These are phyloP conservation scores for Teratosphaeria viscida DNA, from an alignment of 2,329 filamentous ascomycete species.

Conservation along the genomic window DNA sequence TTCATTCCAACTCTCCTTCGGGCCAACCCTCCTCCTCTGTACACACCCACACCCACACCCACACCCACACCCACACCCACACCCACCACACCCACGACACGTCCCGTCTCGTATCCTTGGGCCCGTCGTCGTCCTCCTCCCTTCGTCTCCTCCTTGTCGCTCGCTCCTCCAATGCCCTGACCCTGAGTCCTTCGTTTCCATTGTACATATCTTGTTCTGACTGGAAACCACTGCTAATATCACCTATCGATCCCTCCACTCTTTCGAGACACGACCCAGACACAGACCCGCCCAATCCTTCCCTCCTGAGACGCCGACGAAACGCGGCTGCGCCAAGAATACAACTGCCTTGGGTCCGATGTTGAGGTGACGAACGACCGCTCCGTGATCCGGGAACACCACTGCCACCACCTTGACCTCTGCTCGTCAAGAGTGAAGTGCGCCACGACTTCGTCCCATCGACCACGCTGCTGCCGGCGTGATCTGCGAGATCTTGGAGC, in stretches of 20 bases:
- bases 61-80: neutral
- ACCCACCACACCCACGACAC: neutral
- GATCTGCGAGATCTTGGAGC: neutral
- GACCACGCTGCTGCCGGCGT: neutral
- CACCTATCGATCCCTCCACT: neutral
- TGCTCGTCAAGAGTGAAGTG: neutral
- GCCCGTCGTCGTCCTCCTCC: neutral
- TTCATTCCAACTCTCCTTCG: neutral
- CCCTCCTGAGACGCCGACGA: neutral
- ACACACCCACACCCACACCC: neutral
- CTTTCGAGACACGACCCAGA: neutral
- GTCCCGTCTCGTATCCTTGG: neutral
- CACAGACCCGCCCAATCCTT: neutral
- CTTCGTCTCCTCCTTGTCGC: neutral
- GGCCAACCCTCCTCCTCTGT: neutral
- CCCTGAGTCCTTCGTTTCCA: neutral
- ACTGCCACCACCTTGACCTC: neutral
- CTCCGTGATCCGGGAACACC: neutral
- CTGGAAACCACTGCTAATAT: neutral
- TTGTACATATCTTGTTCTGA: neutral
- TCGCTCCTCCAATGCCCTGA: neutral
- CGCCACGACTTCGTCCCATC: neutral
- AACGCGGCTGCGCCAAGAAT: neutral
- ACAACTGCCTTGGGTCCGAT: neutral
- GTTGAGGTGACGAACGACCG: neutral